Evolutionary conservation across 495 filamentous ascomycete genomes (phyloP), one percentile per base, ranked within the genome.

Genomic region (Cercophora scortea): DNA sequence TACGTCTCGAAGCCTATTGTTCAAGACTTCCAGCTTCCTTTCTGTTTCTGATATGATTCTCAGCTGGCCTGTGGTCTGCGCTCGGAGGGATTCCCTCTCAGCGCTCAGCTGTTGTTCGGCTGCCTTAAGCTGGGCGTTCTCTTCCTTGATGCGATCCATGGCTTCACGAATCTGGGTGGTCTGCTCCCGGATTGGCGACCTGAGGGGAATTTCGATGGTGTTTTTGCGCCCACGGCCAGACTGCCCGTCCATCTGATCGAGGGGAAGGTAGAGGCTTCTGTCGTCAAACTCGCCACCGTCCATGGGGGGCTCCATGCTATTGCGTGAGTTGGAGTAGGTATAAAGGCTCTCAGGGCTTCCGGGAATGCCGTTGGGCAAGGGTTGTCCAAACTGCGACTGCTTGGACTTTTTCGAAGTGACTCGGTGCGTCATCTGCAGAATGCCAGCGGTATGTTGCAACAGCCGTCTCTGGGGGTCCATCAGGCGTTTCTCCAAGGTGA

Each of bases 361-460:
- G 0, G 82, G 85, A 51, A 83, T 77, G 6, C 74, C 76, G 38
- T 73, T 75, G 15, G 68, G 55, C 46, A 73, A 60, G n/a, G 63
- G 64, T 47, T 61, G 63, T 0, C 62, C 66, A 17, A 59, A 54
- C 3, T 51, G 45, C 19, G 54, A 51, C 19, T 57, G 52, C 2
- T 53, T 50, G 4, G 57, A 51, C n/a, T 69, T 71, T 50, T 69
- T 77, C 13, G 75, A 68, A 18, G 70, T 58, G 12, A 67, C 66
- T 55, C 84, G 83, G 62, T 96, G 90, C 13, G 89, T 90, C 75
- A 93, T 78, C 61, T 95, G 89, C 57, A 96, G 68, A 32, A 97
- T 86, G 36, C 86, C 93, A 32, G 93, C 90, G 0, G 90, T 96
- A 66, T 98, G 93, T 62, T 90, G 81, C n/a, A 96, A 66, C 50